Base-by-base conservation (phyloP, 2,329 filamentous ascomycete genomes). In the Talaromyces sp. region DNA sequence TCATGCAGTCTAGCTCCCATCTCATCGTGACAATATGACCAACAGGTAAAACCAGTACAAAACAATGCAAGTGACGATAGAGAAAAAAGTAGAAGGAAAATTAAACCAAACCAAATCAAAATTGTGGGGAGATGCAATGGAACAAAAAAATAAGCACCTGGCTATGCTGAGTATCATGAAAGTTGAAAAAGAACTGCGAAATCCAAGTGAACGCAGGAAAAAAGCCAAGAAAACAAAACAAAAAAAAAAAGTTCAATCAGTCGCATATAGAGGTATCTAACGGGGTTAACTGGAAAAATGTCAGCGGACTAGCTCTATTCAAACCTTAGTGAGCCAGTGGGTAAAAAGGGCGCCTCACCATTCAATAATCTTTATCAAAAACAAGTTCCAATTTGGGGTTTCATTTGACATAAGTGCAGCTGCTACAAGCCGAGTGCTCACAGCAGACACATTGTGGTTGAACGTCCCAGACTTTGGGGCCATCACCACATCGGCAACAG, bases 401-500 rank as follows among this genome's bases (percentile, higher is more conserved):
- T 67, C 51, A 66, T 49, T 73, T 73, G 47, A 72, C 62, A 35
- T 62, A 50, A 1, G 29, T 44, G 63, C 73, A 75, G 13, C 10
- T 4, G 5, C 2, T 0, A 63, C 73, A 75, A 22, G 57, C 61
- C 13, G 35, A 33, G 20, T 75, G 73, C 2, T 63, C 1, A 62
- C 73, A 75, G 0, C 35, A 50, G 2, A 72, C 58, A 47, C 73
- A 76, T 17, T 33, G 40, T 2, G 68, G 62, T 39, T 76, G 70
- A 27, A 54, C 39, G 10, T 69, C 60, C 55, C 58, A 75, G 35
- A 73, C 56, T 47, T 75, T 75, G 0, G 73, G 73, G 0, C 73
- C 73, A 37, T 75, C 72, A 1, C 62, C 35, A 53, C 73, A 76
- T 4, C 53, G 1, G 65, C 73, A 76, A 62, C 73, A 76, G 49